A percentile compares a stretch with the other conserved stretches of the same genome.
Evolutionary conservation across 2,329 filamentous ascomycete genomes (phyloP).

Genomic region (Zymoseptoria pseudotritici): DNA sequence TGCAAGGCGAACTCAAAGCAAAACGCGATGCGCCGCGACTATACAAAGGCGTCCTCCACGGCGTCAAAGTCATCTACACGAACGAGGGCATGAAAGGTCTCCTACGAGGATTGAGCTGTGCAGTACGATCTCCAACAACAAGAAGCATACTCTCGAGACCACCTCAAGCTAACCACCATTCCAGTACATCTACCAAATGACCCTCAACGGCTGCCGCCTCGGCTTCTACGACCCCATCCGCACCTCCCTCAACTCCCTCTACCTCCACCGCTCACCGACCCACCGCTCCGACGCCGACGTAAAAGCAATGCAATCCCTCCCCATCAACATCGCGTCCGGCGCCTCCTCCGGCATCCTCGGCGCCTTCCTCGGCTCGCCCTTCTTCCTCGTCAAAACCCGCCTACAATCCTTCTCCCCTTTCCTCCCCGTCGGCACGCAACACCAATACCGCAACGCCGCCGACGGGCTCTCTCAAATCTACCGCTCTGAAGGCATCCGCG

Average conservation of each 20-base stretch:
- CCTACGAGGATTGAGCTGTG: constrained; percentile 81
- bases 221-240: constrained; percentile 97
- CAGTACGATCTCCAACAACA: constrained; percentile 41
- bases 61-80: constrained; percentile 77
- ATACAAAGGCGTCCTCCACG: constrained; percentile 88
- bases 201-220: constrained; percentile 91
- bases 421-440: constrained; percentile 92
- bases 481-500: constrained; percentile 64
- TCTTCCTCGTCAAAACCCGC: constrained; percentile 96
- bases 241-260: constrained; percentile 40
- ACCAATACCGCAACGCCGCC: constrained; percentile 76
- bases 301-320: constrained; percentile 62
- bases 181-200: constrained; percentile 87
- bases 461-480: constrained; percentile 82
- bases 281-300: constrained; percentile 35
- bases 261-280: constrained; percentile 61
- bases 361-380: constrained; percentile 86
- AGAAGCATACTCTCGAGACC: not conserved
- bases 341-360: constrained; percentile 84
- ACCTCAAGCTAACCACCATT: not conserved
- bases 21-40: constrained; percentile 78
- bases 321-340: constrained; percentile 88
- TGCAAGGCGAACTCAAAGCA: constrained; percentile 89
- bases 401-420: constrained; percentile 91
- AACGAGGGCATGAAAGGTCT: constrained; percentile 84